Evolutionary conservation across 805 yeast genomes (phyloP).

Genomic region (Yarrowia sp.): DNA sequence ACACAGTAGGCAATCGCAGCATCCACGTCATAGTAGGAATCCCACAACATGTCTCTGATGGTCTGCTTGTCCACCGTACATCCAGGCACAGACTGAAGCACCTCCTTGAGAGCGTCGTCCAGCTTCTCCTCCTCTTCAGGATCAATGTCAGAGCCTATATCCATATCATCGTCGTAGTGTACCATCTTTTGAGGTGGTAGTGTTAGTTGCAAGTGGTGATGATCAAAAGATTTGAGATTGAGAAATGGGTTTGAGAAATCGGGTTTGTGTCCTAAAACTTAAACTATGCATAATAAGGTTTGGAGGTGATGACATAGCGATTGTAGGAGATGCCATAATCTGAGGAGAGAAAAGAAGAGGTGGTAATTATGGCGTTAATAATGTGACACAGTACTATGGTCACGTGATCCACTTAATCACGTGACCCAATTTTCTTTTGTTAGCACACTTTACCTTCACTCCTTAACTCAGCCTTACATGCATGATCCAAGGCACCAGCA

Average conservation of each 20-base stretch:
- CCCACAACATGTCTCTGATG: constrained; percentile 35
- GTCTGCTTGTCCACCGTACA: constrained; percentile 20
- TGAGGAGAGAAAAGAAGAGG: too few relatives aligned
- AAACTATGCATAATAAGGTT: too few relatives aligned
- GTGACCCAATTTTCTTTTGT: not conserved
- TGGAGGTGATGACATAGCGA: too few relatives aligned
- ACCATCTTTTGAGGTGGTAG: constrained; percentile 1
- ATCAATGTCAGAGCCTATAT: constrained; percentile 17
- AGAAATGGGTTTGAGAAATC: not conserved
- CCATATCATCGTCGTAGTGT: constrained; percentile 33
- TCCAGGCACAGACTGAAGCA: constrained; percentile 18
- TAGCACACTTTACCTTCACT: too few relatives aligned
- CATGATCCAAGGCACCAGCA: not conserved
- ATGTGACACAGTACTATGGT: too few relatives aligned
- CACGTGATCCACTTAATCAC: not conserved
- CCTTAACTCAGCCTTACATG: not conserved
- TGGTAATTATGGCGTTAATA: too few relatives aligned
- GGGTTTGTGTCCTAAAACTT: too few relatives aligned
- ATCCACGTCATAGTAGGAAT: constrained; percentile 38
- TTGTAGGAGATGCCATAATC: too few relatives aligned
- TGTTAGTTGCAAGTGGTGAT: not conserved
- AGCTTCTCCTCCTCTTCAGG: constrained; percentile 39
- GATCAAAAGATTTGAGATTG: not conserved
- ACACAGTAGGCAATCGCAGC: constrained; percentile 30
- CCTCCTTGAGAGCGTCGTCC: constrained; percentile 34